Evolutionary conservation across 352 stramenopile species (phyloP).

Genomic region (Phytopythium montanum): DNA sequence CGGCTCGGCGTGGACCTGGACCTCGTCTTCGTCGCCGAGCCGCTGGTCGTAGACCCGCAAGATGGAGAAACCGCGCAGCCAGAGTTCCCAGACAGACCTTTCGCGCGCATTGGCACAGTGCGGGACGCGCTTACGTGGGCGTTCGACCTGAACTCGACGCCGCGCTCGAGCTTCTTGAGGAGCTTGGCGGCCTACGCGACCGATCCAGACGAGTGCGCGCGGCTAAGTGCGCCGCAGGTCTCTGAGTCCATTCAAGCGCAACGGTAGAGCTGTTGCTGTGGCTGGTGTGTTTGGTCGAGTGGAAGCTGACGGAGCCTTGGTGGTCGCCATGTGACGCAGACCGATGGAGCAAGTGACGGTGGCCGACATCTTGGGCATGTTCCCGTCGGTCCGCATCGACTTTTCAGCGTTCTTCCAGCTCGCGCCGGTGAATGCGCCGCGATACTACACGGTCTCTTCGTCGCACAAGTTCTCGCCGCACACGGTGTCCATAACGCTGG

Average conservation of each 20-base stretch:
- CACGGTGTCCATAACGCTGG: slow-evolving; percentile 68
- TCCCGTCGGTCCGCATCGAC: slow-evolving; percentile 58
- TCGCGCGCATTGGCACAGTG: slow-evolving; percentile 49
- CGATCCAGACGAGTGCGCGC: slow-evolving; percentile 42
- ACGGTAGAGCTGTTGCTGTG: slow-evolving; percentile 18
- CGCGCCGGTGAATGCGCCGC: slow-evolving; percentile 51
- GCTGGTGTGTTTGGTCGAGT: not conserved
- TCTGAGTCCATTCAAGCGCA: slow-evolving; percentile 39
- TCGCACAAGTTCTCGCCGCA: slow-evolving; percentile 55
- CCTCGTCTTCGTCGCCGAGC: slow-evolving; percentile 39
- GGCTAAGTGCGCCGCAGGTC: slow-evolving; percentile 40
- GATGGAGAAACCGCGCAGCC: slow-evolving; percentile 7
- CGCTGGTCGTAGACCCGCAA: slow-evolving; percentile 6
- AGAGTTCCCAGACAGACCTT: slow-evolving; percentile 31
- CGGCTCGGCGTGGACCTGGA: slow-evolving; percentile 52
- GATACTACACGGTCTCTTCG: slow-evolving; percentile 85
- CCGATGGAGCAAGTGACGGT: slow-evolving; percentile 42
- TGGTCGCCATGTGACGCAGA: slow-evolving; percentile 3
- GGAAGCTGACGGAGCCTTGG: not conserved
- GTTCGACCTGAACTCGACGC: slow-evolving; percentile 69
- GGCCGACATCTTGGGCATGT: slow-evolving; percentile 61
- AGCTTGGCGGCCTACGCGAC: slow-evolving; percentile 58
- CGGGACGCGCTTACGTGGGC: slow-evolving; percentile 72
- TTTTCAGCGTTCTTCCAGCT: slow-evolving; percentile 70
- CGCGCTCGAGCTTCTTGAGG: slow-evolving; percentile 53